These are phyloP conservation scores for Melaleuca alternifolia DNA, from an alignment of 345 rosid species.

Conservation along the genomic window DNA sequence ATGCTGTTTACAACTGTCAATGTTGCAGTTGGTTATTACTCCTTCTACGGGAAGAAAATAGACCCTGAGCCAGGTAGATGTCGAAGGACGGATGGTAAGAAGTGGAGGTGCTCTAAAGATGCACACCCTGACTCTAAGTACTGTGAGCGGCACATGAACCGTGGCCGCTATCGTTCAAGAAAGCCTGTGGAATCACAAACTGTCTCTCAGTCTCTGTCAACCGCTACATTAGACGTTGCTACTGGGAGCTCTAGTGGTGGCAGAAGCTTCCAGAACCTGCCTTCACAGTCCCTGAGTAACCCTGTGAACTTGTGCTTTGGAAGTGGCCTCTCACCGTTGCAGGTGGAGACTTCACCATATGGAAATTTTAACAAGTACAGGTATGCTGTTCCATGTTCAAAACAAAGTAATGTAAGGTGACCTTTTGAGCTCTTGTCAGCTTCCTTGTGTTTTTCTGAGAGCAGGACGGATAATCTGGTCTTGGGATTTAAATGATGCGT, in stretches of 20 bases:
- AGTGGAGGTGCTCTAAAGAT: slow-evolving; percentile 92
- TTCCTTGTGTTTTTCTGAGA: not conserved
- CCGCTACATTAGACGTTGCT: slow-evolving; percentile 5
- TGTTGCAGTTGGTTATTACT: slow-evolving; percentile 23
- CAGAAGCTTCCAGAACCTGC: slow-evolving; percentile 6
- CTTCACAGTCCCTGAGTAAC: slow-evolving; percentile 5
- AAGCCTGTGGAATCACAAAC: slow-evolving; percentile 52
- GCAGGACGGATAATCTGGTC: not conserved
- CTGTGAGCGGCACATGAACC: slow-evolving; percentile 49
- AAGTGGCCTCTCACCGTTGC: slow-evolving; percentile 6
- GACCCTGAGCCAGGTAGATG: slow-evolving; percentile 90
- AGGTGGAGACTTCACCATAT: slow-evolving; percentile 7
- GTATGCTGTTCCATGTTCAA: not conserved
- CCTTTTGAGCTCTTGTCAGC: not conserved
- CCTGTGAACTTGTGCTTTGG: slow-evolving; percentile 8
- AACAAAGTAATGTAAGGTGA: not conserved
- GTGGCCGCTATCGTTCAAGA: slow-evolving; percentile 52
- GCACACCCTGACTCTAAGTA: slow-evolving; percentile 60
- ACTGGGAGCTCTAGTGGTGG: slow-evolving; percentile 15
- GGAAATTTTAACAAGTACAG: slow-evolving; percentile 9
- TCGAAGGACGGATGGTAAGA: slow-evolving; percentile 81
- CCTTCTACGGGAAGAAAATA: slow-evolving; percentile 48
- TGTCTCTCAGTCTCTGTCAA: slow-evolving; percentile 19
- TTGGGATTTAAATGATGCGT: not conserved
- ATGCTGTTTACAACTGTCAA: not conserved